Evolutionary conservation across 768 basidiomycete genomes (phyloP).

Genomic region (Leccinum aurantiacum): DNA sequence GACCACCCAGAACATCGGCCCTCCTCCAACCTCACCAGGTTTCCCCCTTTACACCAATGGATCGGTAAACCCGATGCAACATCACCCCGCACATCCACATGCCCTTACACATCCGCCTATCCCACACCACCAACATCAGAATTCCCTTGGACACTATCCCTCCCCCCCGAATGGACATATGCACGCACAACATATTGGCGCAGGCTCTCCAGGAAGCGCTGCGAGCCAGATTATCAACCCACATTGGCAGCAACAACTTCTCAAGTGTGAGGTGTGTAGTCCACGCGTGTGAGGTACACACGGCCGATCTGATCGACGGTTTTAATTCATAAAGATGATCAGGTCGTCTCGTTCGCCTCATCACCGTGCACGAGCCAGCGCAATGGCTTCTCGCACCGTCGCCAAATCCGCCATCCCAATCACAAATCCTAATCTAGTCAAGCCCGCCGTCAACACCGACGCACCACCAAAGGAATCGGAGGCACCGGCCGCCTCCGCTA

Average conservation of each 20-base stretch:
- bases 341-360: constrained; percentile 86
- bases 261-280: constrained; percentile 84
- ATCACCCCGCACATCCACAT: constrained; percentile 58
- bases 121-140: constrained; percentile 76
- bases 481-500: constrained; percentile 29
- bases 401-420: constrained; percentile 89
- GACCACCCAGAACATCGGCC: constrained; percentile 45
- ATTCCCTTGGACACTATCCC: constrained; percentile 73
- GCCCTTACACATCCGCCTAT: constrained; percentile 48
- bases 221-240: constrained; percentile 66
- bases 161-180: constrained; percentile 74
- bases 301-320: constrained; percentile 20
- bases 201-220: constrained; percentile 56
- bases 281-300: constrained; percentile 17
- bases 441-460: constrained; percentile 38
- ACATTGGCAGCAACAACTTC: constrained; percentile 92
- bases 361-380: constrained; percentile 93
- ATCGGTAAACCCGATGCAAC: constrained; percentile 58
- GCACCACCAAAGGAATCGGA: constrained; percentile 29
- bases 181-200: constrained; percentile 56
- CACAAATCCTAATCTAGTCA: constrained; percentile 80
- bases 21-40: constrained; percentile 70
- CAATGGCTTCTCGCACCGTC: constrained; percentile 86
- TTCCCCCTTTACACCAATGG: constrained; percentile 78
- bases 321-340: constrained; percentile 56